Evolutionary conservation across 2,329 filamentous ascomycete genomes (phyloP).

Genomic region (Apiospora aurea): DNA sequence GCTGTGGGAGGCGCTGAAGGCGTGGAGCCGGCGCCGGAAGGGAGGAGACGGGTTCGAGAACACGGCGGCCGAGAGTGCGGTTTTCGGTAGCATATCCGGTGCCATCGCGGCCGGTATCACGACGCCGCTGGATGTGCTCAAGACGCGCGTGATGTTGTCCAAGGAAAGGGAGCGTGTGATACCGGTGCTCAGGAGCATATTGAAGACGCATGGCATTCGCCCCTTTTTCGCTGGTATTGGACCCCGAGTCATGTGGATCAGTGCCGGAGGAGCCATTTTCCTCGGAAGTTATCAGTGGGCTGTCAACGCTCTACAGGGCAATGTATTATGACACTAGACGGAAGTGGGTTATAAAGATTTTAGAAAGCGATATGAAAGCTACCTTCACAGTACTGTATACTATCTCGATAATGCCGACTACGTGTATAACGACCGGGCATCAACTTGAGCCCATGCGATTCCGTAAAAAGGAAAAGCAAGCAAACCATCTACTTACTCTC

Average conservation of each 20-base stretch:
- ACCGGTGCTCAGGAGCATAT: conserved; percentile 69
- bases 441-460: background rate
- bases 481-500: too few species aligned
- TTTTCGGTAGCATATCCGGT: conserved; percentile 85
- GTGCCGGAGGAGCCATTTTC: conserved; percentile 92
- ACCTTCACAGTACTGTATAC: conserved; percentile 5
- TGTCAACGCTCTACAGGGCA: conserved; percentile 71
- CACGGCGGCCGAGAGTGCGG: conserved; percentile 77
- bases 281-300: conserved; percentile 92
- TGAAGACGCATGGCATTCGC: conserved; percentile 66
- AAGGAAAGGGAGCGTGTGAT: conserved; percentile 68
- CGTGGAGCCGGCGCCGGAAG: conserved; percentile 61
- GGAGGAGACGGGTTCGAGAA: conserved; percentile 53
- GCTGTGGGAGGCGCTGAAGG: conserved; percentile 93
- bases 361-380: background rate
- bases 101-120: conserved; percentile 87
- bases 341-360: background rate
- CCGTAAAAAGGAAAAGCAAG: background rate
- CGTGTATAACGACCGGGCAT: background rate
- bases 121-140: conserved; percentile 93
- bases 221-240: conserved; percentile 80
- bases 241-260: conserved; percentile 93
- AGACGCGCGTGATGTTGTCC: conserved; percentile 95
- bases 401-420: background rate
- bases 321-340: conserved; percentile 21